phyloP scores from a whole-genome alignment of 129 eudicot genomes.

The Artemisia tridentata region DNA sequence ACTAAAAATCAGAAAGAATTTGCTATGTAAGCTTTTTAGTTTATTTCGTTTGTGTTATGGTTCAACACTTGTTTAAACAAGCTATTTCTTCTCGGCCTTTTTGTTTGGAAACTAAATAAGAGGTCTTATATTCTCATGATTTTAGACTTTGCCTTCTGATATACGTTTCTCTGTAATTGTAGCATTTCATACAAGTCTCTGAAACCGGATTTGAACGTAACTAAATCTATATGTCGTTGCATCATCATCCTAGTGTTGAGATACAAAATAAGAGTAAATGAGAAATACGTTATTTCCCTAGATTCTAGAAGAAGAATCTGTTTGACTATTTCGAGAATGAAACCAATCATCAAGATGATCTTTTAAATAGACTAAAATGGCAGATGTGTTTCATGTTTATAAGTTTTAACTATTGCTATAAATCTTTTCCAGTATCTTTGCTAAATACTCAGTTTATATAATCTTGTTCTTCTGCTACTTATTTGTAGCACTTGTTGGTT shows the following conservation, averaged over 20 bases:
- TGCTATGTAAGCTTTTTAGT: background rate
- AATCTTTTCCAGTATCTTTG: conserved; percentile 54
- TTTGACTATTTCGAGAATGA: conserved; percentile 33
- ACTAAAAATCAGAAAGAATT: background rate
- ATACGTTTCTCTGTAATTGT: background rate
- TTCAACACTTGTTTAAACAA: background rate
- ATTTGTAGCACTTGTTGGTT: conserved; percentile 10
- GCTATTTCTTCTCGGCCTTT: background rate
- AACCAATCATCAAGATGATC: conserved; percentile 44
- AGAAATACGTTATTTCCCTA: conserved; percentile 30
- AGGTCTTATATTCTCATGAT: background rate
- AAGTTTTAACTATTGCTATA: conserved; percentile 34
- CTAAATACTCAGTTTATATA: conserved; percentile 49
- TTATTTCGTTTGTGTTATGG: conserved; percentile 3
- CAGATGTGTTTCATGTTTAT: conserved; percentile 31
- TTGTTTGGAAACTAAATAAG: background rate
- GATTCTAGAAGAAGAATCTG: conserved; percentile 46
- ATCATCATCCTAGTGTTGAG: conserved; percentile 30
- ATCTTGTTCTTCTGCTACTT: conserved; percentile 18
- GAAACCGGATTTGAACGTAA: background rate
- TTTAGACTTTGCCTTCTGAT: background rate
- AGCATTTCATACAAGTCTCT: background rate
- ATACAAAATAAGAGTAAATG: conserved; percentile 10
- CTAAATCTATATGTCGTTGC: conserved; percentile 11
- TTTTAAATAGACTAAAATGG: conserved; percentile 36